phyloP scores from a whole-genome alignment of 1,284 basidiomycete species.

The Wallemia mellicola region DNA sequence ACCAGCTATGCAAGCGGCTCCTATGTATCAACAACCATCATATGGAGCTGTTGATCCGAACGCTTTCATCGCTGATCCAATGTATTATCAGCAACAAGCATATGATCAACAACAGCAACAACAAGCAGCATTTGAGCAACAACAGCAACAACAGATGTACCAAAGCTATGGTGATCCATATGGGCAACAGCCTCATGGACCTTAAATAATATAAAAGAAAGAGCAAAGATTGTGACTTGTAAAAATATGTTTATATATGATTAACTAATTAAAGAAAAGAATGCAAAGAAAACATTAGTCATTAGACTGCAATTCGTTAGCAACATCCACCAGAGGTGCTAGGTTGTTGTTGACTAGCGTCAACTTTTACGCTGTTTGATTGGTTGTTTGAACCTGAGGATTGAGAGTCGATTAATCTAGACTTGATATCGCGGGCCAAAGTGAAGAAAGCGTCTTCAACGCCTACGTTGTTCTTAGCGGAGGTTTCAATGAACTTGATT shows the following conservation, averaged over 20 bases:
- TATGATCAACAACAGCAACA: background rate
- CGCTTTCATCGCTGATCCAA: background rate
- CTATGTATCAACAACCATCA: background rate
- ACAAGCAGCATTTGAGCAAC: background rate
- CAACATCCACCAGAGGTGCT: background rate
- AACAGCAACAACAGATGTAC: background rate
- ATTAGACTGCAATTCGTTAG: background rate
- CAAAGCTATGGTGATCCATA: background rate
- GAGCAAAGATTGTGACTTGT: background rate
- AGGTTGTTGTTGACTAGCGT: background rate
- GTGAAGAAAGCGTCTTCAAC: constrained; percentile 99
- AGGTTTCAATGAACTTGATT: constrained; percentile 89
- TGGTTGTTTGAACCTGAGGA: background rate
- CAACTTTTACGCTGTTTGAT: background rate
- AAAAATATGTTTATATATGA: background rate
- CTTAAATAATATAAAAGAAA: background rate
- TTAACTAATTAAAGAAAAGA: too few species aligned
- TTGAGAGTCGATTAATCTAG: background rate
- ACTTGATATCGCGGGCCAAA: constrained; percentile 24
- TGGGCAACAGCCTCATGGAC: background rate
- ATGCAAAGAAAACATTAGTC: background rate
- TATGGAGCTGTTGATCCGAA: background rate
- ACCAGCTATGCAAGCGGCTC: background rate
- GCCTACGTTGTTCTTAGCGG: constrained; percentile 86
- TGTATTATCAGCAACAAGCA: background rate